These are phyloP conservation scores for Litchi chinensis DNA, from an alignment of 345 rosid genomes.

Conservation along the genomic window DNA sequence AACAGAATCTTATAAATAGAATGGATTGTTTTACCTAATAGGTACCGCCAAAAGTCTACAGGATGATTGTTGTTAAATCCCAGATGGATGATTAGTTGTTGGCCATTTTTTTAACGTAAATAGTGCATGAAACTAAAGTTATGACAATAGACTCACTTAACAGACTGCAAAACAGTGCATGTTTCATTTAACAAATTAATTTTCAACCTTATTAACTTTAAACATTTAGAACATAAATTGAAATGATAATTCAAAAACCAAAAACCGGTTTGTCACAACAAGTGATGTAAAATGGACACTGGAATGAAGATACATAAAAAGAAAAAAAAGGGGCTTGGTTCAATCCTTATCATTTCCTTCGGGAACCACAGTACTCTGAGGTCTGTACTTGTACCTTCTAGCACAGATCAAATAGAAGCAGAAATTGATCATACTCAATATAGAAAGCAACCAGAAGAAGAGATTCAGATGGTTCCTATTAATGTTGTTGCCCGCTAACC, in stretches of 20 bases:
- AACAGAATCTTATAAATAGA: no score
- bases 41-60: no score
- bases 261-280: no score
- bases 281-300: not conserved
- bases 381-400: conserved; percentile 46
- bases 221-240: no score
- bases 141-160: no score
- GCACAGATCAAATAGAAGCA: conserved; percentile 44
- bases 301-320: not conserved
- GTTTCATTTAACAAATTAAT: not conserved
- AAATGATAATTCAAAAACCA: no score
- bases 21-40: no score
- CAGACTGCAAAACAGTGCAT: not conserved
- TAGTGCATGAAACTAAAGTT: no score
- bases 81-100: not conserved
- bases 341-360: not conserved
- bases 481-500: conserved; percentile 64
- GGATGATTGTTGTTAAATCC: no score
- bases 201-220: not conserved
- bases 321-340: not conserved
- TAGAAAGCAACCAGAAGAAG: conserved; percentile 51
- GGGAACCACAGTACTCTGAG: not conserved
- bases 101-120: not conserved
- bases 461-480: conserved; percentile 60
- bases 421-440: conserved; percentile 54